These are phyloP conservation scores for Phytophthora cajani DNA, from an alignment of 352 stramenopile genomes.

Conservation along the genomic window DNA sequence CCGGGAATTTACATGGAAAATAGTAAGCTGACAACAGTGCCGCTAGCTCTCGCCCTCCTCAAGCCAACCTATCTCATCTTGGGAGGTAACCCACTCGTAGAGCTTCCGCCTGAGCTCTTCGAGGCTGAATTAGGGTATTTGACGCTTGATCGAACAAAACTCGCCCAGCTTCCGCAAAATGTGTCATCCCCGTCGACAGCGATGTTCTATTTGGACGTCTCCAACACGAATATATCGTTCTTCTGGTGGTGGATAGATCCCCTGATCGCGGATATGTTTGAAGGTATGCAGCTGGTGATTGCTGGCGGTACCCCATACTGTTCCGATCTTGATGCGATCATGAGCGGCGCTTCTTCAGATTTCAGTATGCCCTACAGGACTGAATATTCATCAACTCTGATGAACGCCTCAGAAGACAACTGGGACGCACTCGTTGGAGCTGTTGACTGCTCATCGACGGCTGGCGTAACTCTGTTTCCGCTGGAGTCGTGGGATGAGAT, in stretches of 20 bases:
- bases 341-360: background rate
- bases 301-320: background rate
- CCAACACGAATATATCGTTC: background rate
- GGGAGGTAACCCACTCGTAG: too few relatives aligned
- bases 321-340: background rate
- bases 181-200: background rate
- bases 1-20: slow-evolving; percentile 13
- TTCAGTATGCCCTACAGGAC: background rate
- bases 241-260: slow-evolving; percentile 7
- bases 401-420: slow-evolving; percentile 2
- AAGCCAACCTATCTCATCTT: too few relatives aligned
- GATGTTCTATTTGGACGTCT: background rate
- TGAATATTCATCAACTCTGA: background rate
- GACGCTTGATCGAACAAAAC: background rate
- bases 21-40: slow-evolving; percentile 10
- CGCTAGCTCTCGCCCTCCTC: background rate
- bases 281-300: background rate
- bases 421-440: background rate
- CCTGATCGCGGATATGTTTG: background rate
- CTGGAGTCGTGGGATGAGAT: background rate
- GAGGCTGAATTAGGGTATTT: background rate
- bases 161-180: background rate
- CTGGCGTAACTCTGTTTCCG: background rate
- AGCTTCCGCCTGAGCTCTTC: background rate
- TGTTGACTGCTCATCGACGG: background rate